phyloP scores from a whole-genome alignment of 129 eudicot genomes.

The Gnaphalium uliginosum region DNA sequence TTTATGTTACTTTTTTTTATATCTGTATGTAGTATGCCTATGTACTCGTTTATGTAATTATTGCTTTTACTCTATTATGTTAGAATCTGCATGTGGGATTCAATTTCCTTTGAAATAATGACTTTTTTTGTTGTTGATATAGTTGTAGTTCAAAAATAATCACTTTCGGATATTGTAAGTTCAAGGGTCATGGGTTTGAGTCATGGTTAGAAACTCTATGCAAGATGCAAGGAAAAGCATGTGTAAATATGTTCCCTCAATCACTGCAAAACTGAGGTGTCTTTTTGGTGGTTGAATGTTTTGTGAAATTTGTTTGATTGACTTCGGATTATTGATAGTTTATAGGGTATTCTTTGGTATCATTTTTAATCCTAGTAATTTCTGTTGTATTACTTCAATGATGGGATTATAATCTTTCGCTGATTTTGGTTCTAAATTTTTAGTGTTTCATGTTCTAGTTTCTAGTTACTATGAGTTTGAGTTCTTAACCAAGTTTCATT shows the following conservation, averaged over 20 bases:
- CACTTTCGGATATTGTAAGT: background rate
- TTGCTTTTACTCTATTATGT: background rate
- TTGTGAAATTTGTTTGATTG: background rate
- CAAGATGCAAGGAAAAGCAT: background rate
- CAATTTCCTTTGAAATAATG: background rate
- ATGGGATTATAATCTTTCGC: background rate
- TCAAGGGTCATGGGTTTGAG: background rate
- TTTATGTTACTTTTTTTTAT: background rate
- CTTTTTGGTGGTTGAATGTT: background rate
- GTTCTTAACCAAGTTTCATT: background rate
- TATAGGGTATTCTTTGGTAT: background rate
- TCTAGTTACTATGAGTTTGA: background rate
- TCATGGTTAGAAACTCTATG: background rate
- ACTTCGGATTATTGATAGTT: background rate
- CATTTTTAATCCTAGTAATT: background rate
- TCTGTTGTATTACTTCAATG: background rate
- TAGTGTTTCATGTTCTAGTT: background rate
- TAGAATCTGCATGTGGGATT: background rate
- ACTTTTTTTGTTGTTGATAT: background rate
- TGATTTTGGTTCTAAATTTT: background rate
- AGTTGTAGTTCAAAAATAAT: too few species aligned
- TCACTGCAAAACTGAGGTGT: background rate
- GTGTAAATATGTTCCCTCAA: background rate
- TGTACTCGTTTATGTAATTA: background rate
- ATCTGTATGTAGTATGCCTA: background rate